Evolutionary conservation across 352 stramenopile genomes (phyloP).

Genomic region (Phytophthora megakarya): DNA sequence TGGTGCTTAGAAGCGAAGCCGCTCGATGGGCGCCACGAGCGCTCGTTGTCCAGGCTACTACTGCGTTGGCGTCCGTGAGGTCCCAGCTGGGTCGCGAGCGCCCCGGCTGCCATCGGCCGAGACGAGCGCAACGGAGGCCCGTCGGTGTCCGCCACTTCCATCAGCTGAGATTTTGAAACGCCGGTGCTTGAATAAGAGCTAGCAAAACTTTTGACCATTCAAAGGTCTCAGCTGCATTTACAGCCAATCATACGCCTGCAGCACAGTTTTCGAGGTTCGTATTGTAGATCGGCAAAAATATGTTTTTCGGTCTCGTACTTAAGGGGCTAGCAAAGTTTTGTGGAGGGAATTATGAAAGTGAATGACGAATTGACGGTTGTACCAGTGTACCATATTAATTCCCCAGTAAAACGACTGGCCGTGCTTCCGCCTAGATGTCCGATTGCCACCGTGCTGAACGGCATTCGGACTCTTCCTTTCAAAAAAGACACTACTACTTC

Average conservation of each 20-base stretch:
- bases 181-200: constrained; percentile 19
- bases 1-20: constrained; percentile 45
- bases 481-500: too few species aligned
- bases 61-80: constrained; percentile 25
- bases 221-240: not conserved
- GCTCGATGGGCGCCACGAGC: constrained; percentile 39
- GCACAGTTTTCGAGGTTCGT: too few species aligned
- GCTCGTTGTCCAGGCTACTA: constrained; percentile 38
- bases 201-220: constrained; percentile 10
- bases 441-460: too few species aligned
- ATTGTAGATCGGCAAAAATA: too few species aligned
- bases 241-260: constrained; percentile 17
- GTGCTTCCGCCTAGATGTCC: too few species aligned
- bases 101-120: constrained; percentile 9
- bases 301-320: too few species aligned
- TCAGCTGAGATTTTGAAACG: constrained; percentile 33
- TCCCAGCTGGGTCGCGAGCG: not conserved
- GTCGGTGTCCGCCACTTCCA: constrained; percentile 31
- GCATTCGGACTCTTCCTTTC: too few species aligned
- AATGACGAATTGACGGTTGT: too few species aligned
- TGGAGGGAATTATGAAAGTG: too few species aligned
- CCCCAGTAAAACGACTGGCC: too few species aligned
- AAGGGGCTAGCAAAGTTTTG: too few species aligned
- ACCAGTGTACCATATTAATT: too few species aligned
- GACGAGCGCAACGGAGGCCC: constrained; percentile 18